Evolutionary conservation across 2,329 filamentous ascomycete species (phyloP), one percentile per base, ranked within the genome.

Genomic region (Rhynchosporium secalis): DNA sequence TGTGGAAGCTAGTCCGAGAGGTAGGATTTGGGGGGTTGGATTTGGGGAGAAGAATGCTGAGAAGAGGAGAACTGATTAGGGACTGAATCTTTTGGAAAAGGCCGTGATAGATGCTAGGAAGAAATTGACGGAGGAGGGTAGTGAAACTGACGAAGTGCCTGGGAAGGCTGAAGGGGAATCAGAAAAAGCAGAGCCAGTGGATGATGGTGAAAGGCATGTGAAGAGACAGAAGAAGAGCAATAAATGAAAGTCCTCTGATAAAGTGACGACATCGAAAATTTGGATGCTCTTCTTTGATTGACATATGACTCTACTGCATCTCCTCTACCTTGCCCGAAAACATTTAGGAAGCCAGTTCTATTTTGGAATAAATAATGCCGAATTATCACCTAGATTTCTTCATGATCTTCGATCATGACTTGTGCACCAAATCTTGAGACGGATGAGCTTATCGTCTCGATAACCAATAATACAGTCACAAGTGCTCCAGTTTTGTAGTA

Each of bases 1-100:
- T 28, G 84, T 89, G 2, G 86, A 88, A 75, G 85, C 85, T 38
- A 80, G 80, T 62, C 83, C 86, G 10, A 78, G 73, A 62, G 87
- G 90, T 75, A 71, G 78, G 4, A 81, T 89, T 59, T 90, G 87
- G 88, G 87, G 87, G 1, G 76, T 90, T 51, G 87, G 88, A 5
- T 88, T 84, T 68, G 75, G 70, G 2, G 81, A 79, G 7, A 76
- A 74, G 20, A 75, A 80, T 69, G 86, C 86, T 2, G 77, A 75
- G 60, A 65, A 31, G 1, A 78, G 79, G 56, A 78, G 80, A 54
- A 71, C 75, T 20, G 67, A 73, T 3, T 90, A 87, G 88, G 87
- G 87, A 0, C 62, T 81, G 75, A 90, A 90, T 74, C 70, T 89
- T 62, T 72, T 90, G 52, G 87, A 87, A 0, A 83, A 83, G 75